Conservation (phyloP, 2,329 filamentous ascomycete genomes). For the Sporothrix mexicana region DNA sequence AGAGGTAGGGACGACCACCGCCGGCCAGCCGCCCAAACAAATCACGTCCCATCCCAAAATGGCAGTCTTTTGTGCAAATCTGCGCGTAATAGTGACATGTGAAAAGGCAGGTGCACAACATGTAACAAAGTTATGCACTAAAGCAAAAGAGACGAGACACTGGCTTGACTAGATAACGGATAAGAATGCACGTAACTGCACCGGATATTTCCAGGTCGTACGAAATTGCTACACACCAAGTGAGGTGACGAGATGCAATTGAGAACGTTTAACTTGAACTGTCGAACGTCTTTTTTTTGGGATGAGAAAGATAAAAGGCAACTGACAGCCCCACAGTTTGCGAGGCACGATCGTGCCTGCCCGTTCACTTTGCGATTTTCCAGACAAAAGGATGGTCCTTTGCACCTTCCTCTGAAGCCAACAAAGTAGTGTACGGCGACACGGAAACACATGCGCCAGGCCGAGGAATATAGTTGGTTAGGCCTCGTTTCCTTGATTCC, state of each 20-base stretch:
- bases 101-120: background rate
- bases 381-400: background rate
- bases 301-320: background rate
- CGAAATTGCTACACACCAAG: background rate
- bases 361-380: background rate
- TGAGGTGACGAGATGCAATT: background rate
- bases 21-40: background rate
- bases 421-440: background rate
- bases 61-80: background rate
- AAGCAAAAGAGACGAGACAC: background rate
- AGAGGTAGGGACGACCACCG: slow-evolving; percentile 18
- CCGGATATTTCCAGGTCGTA: background rate
- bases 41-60: slow-evolving; percentile 7
- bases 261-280: background rate
- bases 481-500: background rate
- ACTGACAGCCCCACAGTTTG: background rate
- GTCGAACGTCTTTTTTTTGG: background rate
- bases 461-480: background rate
- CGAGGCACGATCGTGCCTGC: background rate
- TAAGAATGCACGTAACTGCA: background rate
- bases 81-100: slow-evolving; percentile 16
- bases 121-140: background rate
- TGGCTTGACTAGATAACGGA: background rate
- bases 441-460: background rate
- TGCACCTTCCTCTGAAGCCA: background rate